Conservation (phyloP, 2,329 filamentous ascomycete genomes). For the Alternaria viburni region DNA sequence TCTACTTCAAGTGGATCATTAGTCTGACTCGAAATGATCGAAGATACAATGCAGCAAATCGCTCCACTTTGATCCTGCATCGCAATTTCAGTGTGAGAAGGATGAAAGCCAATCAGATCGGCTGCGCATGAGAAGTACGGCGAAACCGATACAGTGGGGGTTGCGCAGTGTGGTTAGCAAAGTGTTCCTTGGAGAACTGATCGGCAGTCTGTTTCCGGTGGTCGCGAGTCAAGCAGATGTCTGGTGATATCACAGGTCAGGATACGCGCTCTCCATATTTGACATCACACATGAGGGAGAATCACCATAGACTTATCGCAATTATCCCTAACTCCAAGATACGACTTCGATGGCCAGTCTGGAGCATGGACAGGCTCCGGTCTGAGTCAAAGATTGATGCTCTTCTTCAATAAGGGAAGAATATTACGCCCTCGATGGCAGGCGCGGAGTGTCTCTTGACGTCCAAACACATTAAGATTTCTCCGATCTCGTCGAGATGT, state of each 20-base stretch:
- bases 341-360: not conserved
- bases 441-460: not conserved
- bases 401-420: not conserved
- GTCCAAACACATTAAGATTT: not conserved
- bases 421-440: not conserved
- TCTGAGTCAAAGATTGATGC: not conserved
- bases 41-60: not conserved
- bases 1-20: not conserved
- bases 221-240: not conserved
- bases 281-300: not conserved
- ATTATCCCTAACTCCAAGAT: not conserved
- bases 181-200: not conserved
- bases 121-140: not conserved
- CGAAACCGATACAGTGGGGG: constrained; percentile 1
- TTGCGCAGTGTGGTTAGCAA: not conserved
- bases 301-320: not conserved
- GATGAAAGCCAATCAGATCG: not conserved
- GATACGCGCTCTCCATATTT: not conserved
- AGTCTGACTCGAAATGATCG: not conserved
- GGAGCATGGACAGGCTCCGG: not conserved
- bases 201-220: not conserved
- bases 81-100: not conserved
- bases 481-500: not conserved
- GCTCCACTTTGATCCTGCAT: not conserved
- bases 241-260: not conserved